These are phyloP conservation scores for Nidularia sp. DNA, from an alignment of 768 basidiomycete genomes.

Conservation along the genomic window DNA sequence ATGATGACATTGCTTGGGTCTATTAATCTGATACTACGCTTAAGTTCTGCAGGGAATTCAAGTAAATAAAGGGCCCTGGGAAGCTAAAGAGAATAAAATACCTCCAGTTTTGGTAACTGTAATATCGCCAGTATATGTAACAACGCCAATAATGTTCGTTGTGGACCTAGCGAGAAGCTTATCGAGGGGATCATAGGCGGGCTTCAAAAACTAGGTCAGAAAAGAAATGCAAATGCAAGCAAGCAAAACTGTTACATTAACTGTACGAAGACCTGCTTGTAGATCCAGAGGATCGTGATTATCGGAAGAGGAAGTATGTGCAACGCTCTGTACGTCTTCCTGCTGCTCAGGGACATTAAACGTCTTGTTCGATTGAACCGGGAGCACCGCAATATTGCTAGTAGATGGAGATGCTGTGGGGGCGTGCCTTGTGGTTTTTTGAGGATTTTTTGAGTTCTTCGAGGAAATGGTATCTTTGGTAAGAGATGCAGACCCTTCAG, in stretches of 20 bases:
- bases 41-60: constrained; percentile 34
- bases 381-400: too few relatives aligned
- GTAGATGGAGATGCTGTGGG: too few relatives aligned
- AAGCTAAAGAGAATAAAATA: not conserved
- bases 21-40: constrained; percentile 37
- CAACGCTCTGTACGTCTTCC: not conserved
- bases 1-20: constrained; percentile 46
- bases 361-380: too few relatives aligned
- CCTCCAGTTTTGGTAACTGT: not conserved
- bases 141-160: not conserved
- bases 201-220: not conserved
- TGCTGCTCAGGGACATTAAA: too few relatives aligned
- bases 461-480: not conserved
- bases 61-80: not conserved
- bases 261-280: too few relatives aligned
- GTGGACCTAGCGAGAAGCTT: too few relatives aligned
- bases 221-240: too few relatives aligned
- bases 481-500: not conserved
- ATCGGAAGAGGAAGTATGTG: not conserved
- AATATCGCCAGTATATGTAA: not conserved
- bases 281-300: not conserved
- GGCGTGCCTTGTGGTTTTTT: too few relatives aligned
- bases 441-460: too few relatives aligned
- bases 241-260: too few relatives aligned
- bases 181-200: not conserved